A percentile compares a stretch with the other conserved stretches of the same genome.
Evolutionary conservation across 306 rosid species (phyloP).

Genomic region (Gastrolobium bilobum): DNA sequence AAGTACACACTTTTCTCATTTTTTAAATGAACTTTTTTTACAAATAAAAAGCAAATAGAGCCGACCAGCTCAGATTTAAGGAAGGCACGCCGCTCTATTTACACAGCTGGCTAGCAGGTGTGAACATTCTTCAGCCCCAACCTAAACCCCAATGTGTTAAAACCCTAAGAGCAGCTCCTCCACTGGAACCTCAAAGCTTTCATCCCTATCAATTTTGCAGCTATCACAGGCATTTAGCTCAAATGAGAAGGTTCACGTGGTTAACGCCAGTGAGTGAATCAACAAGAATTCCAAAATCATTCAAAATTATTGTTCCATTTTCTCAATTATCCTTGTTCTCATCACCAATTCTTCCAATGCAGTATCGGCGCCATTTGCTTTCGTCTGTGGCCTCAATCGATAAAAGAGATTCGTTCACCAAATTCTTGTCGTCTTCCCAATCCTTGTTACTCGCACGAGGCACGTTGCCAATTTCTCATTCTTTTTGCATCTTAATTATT

Average conservation of each 20-base stretch:
- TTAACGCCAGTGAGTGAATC: conserved; percentile 65
- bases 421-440: conserved; percentile 50
- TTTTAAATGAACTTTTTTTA: too few species aligned
- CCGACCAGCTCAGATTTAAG: too few species aligned
- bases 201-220: conserved; percentile 9
- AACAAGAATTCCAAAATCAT: neutral
- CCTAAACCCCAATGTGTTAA: conserved; percentile 31
- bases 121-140: neutral
- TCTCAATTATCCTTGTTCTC: neutral
- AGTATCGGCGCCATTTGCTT: conserved; percentile 73
- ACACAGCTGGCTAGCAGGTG: too few species aligned
- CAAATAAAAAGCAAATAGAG: too few species aligned
- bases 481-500: neutral
- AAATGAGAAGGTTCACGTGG: conserved; percentile 70
- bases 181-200: conserved; percentile 7
- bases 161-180: conserved; percentile 45
- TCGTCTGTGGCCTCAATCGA: conserved; percentile 55
- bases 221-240: neutral
- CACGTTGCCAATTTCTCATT: conserved; percentile 21
- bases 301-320: neutral
- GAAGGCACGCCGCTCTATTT: too few species aligned
- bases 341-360: conserved; percentile 41
- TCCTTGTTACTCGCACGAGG: conserved; percentile 58
- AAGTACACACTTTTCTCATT: too few species aligned
- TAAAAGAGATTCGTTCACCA: conserved; percentile 42